Conservation (phyloP, 805 yeast genomes). For the Grigorovia humatica region DNA sequence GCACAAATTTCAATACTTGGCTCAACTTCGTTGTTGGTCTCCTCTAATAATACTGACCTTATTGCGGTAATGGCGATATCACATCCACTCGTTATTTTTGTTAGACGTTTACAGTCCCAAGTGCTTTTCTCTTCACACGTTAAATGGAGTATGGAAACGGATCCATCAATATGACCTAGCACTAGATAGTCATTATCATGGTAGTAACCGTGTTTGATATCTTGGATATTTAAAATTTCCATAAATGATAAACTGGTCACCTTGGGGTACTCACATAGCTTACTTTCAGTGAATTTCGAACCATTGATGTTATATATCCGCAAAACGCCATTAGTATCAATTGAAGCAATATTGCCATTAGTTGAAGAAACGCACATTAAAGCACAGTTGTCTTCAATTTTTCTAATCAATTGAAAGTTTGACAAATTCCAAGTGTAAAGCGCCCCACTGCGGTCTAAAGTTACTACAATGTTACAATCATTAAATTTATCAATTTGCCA, state of each 20-base stretch:
- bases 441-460: conserved; percentile 45
- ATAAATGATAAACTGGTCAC: neutral
- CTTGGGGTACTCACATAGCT: neutral
- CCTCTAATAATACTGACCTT: conserved; percentile 12
- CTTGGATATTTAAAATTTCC: neutral
- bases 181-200: conserved; percentile 5
- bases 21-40: conserved; percentile 4
- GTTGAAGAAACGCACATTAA: conserved; percentile 41
- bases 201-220: neutral
- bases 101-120: neutral
- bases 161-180: conserved; percentile 30
- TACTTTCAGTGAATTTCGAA: neutral
- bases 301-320: neutral
- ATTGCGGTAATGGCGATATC: conserved; percentile 1
- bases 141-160: conserved; percentile 26
- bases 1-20: neutral
- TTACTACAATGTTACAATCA: conserved; percentile 44
- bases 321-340: conserved; percentile 7
- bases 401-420: conserved; percentile 40
- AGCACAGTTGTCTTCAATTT: conserved; percentile 15
- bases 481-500: conserved; percentile 38
- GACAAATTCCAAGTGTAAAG: conserved; percentile 59
- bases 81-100: conserved; percentile 4
- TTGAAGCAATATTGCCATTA: conserved; percentile 42
- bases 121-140: neutral